A percentile compares a stretch with the other conserved stretches of the same genome.
phyloP scores from a whole-genome alignment of 345 rosid genomes.

The Abelmoschus esculentus region DNA sequence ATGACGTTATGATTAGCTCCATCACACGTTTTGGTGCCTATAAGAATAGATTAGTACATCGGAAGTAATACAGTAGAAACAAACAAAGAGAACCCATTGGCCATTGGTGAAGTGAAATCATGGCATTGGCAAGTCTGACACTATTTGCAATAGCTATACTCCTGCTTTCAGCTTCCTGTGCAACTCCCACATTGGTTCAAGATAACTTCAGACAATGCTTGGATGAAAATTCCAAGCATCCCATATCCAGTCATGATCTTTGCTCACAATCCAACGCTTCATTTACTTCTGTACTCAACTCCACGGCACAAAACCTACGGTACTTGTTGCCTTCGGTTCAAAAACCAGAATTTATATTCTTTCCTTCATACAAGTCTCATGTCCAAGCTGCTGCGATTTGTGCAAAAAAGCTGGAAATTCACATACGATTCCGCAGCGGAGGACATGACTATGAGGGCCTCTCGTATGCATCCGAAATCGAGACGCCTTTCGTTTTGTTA shows the following conservation, averaged over 20 bases:
- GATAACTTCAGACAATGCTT: slow-evolving; percentile 6
- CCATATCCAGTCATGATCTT: not conserved
- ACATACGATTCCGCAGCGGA: slow-evolving; percentile 35
- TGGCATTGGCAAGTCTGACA: no score
- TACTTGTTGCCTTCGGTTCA: slow-evolving; percentile 30
- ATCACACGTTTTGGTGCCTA: not conserved
- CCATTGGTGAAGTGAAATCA: no score
- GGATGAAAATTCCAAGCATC: not conserved
- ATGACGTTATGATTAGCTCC: not conserved
- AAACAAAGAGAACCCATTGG: no score
- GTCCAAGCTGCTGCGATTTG: slow-evolving; percentile 12
- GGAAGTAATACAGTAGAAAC: no score
- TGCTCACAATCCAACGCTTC: slow-evolving; percentile 26
- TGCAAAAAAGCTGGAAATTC: slow-evolving; percentile 23
- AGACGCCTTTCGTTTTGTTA: slow-evolving; percentile 27
- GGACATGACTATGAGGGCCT: slow-evolving; percentile 28
- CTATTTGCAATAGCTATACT: not conserved
- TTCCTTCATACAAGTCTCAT: slow-evolving; percentile 24
- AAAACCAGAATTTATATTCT: slow-evolving; percentile 30
- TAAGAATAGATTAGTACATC: not conserved
- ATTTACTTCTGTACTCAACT: slow-evolving; percentile 21
- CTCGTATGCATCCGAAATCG: slow-evolving; percentile 24
- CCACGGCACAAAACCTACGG: slow-evolving; percentile 34
- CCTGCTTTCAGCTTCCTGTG: not conserved
- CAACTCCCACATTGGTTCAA: not conserved